Evolutionary conservation across 1,139 yeast species (phyloP).

Genomic region (Lodderomyces theae): DNA sequence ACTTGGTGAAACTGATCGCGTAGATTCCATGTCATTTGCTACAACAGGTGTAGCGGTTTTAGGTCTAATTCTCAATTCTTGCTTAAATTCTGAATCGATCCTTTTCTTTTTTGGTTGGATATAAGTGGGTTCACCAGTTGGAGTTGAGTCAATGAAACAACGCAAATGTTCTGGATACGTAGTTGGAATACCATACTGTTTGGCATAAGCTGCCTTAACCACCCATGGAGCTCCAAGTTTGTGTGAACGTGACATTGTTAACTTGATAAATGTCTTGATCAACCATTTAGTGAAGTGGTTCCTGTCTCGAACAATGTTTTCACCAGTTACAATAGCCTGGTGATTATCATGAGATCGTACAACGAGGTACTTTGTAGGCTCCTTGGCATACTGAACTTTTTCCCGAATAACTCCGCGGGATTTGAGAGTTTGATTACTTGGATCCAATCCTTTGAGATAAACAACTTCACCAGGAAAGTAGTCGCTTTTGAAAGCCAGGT

Average conservation of each 20-base stretch:
- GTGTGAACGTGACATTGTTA: constrained; percentile 76
- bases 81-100: constrained; percentile 10
- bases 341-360: constrained; percentile 46
- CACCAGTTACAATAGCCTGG: constrained; percentile 70
- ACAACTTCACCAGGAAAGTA: constrained; percentile 91
- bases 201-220: constrained; percentile 74
- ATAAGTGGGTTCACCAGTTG: constrained; percentile 35
- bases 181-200: constrained; percentile 55
- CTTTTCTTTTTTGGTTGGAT: constrained; percentile 14
- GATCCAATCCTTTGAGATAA: constrained; percentile 46
- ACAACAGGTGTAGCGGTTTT: background rate
- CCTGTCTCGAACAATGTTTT: constrained; percentile 76
- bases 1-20: background rate
- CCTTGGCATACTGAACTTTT: constrained; percentile 51
- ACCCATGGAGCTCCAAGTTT: constrained; percentile 97
- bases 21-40: background rate
- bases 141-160: constrained; percentile 40
- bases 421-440: constrained; percentile 6
- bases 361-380: constrained; percentile 64
- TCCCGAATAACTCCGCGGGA: constrained; percentile 40
- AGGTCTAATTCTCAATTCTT: background rate
- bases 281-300: constrained; percentile 86
- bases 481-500: constrained; percentile 70
- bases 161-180: constrained; percentile 55
- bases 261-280: constrained; percentile 83